Conservation (phyloP, 2,329 filamentous ascomycete species). For the Trematosphaeria pertusa region DNA sequence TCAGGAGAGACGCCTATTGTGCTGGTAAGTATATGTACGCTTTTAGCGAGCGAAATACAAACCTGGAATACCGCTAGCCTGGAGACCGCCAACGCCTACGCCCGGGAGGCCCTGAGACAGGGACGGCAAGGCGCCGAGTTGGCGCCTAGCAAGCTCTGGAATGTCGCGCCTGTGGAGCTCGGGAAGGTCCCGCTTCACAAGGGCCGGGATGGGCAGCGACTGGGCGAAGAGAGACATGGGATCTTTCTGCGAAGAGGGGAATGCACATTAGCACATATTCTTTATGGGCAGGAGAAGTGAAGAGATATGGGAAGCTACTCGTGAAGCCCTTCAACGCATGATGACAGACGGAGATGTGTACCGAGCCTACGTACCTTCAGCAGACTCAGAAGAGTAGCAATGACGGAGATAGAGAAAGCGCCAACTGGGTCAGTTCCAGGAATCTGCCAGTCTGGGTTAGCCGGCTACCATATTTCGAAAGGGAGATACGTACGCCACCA, state of each 20-base stretch:
- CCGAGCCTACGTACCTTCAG: no score
- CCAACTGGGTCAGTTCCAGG: slow-evolving; percentile 19
- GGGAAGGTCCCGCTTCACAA: slow-evolving; percentile 24
- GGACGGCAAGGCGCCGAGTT: slow-evolving; percentile 12
- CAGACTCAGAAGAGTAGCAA: slow-evolving; percentile 23
- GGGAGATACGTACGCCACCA: slow-evolving; percentile 3
- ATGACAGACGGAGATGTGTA: no score
- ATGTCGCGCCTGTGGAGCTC: slow-evolving; percentile 5
- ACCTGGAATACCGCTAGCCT: slow-evolving; percentile 19
- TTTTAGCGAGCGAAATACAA: background rate
- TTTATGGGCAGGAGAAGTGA: no score
- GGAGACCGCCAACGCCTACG: slow-evolving; percentile 15
- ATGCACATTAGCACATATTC: no score
- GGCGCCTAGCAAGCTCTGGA: slow-evolving; percentile 12
- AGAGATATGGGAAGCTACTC: no score
- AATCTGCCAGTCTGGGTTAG: slow-evolving; percentile 8
- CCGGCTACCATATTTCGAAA: no score
- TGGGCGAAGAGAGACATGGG: slow-evolving; percentile 23
- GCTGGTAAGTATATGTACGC: background rate
- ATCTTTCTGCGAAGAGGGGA: no score
- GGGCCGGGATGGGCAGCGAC: slow-evolving; percentile 11
- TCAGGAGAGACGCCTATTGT: slow-evolving; percentile 18
- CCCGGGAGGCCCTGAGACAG: slow-evolving; percentile 15
- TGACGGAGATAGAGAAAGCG: slow-evolving; percentile 21
- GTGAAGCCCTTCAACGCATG: no score